Evolutionary conservation across 2,329 filamentous ascomycete species (phyloP).

Genomic region (Neonectria punicea): DNA sequence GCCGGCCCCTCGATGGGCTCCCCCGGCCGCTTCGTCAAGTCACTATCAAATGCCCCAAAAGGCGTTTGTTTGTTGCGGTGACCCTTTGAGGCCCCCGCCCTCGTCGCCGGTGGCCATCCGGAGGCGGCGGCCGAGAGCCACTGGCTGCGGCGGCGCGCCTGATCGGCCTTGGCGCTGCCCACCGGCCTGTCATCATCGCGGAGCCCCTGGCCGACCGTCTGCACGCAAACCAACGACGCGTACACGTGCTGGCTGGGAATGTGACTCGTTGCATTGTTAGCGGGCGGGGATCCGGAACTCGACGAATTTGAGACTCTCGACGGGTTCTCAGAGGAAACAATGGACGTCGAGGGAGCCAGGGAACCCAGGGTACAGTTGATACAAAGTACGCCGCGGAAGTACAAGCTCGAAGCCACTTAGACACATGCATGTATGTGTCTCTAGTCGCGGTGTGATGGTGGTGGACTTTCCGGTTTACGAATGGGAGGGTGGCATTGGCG

Average conservation of each 20-base stretch:
- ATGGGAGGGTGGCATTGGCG: neutral
- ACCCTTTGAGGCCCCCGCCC: constrained; percentile 7
- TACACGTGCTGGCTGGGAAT: constrained; percentile 40
- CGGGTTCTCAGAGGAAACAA: constrained; percentile 7
- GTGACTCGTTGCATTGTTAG: constrained; percentile 39
- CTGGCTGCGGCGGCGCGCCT: constrained; percentile 11
- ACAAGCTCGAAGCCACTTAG: constrained; percentile 8
- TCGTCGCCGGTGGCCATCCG: constrained; percentile 7
- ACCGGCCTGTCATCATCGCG: constrained; percentile 13
- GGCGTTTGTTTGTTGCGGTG: constrained; percentile 31
- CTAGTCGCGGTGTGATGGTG: neutral
- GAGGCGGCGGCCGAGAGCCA: constrained; percentile 1
- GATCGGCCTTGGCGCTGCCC: constrained; percentile 3
- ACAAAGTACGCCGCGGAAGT: neutral
- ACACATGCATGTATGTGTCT: neutral
- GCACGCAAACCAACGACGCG: constrained; percentile 40
- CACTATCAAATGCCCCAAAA: neutral
- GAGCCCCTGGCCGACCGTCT: constrained; percentile 23
- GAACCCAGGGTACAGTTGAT: neutral
- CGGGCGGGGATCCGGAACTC: constrained; percentile 14
- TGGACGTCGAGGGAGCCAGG: neutral
- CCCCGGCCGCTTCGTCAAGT: constrained; percentile 4
- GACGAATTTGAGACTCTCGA: constrained; percentile 18
- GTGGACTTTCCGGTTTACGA: neutral
- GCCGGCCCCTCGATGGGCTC: constrained; percentile 20